Evolutionary conservation across 495 filamentous ascomycete species (phyloP).

Genomic region (Xylaria venustula): DNA sequence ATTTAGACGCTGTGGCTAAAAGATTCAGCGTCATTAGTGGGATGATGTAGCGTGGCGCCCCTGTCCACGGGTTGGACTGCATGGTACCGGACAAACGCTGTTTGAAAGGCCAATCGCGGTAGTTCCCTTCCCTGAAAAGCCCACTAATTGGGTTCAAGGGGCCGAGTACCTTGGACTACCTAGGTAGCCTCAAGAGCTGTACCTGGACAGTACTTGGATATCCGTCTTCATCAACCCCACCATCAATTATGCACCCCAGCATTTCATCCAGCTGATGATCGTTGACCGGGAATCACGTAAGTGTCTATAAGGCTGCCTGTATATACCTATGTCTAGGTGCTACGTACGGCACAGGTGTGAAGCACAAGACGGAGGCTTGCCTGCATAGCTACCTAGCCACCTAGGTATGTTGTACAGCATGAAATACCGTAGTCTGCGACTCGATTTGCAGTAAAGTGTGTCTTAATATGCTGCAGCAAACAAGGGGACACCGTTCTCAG

Average conservation of each 20-base stretch:
- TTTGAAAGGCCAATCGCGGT: neutral
- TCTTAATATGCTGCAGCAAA: too few species aligned
- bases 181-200: too few species aligned
- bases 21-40: too few species aligned
- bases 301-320: neutral
- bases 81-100: neutral
- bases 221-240: neutral
- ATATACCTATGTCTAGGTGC: too few species aligned
- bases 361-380: neutral
- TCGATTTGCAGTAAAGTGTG: neutral
- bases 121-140: neutral
- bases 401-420: neutral
- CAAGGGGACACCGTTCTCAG: neutral
- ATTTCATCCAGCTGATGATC: neutral
- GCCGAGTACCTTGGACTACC: too few species aligned
- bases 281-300: neutral
- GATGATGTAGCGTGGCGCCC: too few species aligned
- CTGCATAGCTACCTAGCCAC: neutral
- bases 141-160: neutral
- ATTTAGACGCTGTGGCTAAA: too few species aligned
- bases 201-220: neutral
- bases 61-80: too few species aligned
- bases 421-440: neutral
- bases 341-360: too few species aligned
- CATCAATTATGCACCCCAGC: constrained; percentile 1